Evolutionary conservation across 768 basidiomycete genomes (phyloP), one percentile per base, ranked within the genome.

Genomic region (Porphyrellus cyaneotinctus): DNA sequence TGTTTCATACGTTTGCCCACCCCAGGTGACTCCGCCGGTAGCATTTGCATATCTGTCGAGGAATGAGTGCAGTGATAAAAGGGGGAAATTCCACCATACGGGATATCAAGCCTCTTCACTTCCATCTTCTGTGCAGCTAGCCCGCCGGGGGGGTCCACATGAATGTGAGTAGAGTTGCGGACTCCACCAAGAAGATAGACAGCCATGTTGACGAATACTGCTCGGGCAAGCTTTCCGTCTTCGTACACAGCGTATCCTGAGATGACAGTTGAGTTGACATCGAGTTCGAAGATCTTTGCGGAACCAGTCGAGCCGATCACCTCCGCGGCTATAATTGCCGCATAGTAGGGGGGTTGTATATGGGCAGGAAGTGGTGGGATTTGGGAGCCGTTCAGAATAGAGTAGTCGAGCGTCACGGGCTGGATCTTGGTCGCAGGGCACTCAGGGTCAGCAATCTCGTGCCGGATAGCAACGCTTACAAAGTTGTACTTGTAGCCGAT

Each of bases 401-500:
- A 86, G 14, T 77, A 72, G 38, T 79, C 80, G 39, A 88, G 68
- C 1, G 78, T 71, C 32, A 73, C 63, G 6, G 86, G 86, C 66
- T 88, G 86, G 43, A 88, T 76, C 86, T 4, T 38, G 1, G 56
- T 68, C 49, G 22, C 22, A 33, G 32, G 22, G 23, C 18, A 43
- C 23, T n/a, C n/a, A n/a, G n/a, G 32, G 10, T 18, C 10, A 28
- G 26, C 26, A 51, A n/a, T n/a, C 17, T 43, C 23, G 15, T 28
- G 35, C 12, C 5, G 10, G 17, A 32, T 28, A 24, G 15, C 20
- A 17, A 18, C 2, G 1, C 54, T 48, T 20, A 82, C 84, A 48
- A 85, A 70, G 61, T 79, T 82, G 60, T 87, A 88, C 66, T 87
- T 88, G 70, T 75, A 87, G 1, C 85, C 85, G 50, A 87, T 71